Base-by-base conservation (phyloP, 805 yeast species). In the Saturnispora galanensis region DNA sequence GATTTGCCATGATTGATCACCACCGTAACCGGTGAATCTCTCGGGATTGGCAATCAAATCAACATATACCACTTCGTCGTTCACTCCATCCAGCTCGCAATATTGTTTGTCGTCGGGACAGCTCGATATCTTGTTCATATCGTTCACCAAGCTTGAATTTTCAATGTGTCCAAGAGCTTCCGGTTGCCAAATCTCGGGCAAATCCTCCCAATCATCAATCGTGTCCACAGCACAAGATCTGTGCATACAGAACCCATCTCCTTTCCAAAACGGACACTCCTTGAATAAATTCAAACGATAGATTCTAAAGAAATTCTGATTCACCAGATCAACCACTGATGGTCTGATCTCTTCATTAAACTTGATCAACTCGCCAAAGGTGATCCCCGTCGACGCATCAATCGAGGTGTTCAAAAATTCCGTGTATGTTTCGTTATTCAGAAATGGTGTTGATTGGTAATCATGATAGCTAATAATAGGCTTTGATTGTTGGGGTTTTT, bases 11-110 rank as follows among this genome's bases (percentile, higher is more conserved):
- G 96, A 86, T 56, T 93, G 96, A 41, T 81, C 78, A 29, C 98
- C 98, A 30, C 88, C 84, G 58, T 93, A 93, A 0, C 98, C 98
- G 0, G 98, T 94, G 66, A 85, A 93, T 56, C 97, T 71, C 63
- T 93, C 99, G 1, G 96, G 96, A 58, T 94, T 94, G 44, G 84
- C 85, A 16, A 81, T 70, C 46, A 93, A 71, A 56, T 89, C 87
- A 28, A 93, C 95, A 55, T 82, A 81, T 1, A 87, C 96, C 44
- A 88, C 79, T 48, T 79, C 74, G 54, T 77, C 77, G 52, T 73
- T 76, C 38, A 74, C 71, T 1, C 46, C 52, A 54, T 79, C 85
- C 33, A 80, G 64, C 57, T 80, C 84, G 57, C 85, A 79, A 65
- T 82, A 84, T 55, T 81, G 85, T 38, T 58, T 58, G n/a, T 48